Evolutionary conservation across 2,329 filamentous ascomycete species (phyloP), one percentile per base, ranked within the genome.

Genomic region (Lecanicillium sp.): DNA sequence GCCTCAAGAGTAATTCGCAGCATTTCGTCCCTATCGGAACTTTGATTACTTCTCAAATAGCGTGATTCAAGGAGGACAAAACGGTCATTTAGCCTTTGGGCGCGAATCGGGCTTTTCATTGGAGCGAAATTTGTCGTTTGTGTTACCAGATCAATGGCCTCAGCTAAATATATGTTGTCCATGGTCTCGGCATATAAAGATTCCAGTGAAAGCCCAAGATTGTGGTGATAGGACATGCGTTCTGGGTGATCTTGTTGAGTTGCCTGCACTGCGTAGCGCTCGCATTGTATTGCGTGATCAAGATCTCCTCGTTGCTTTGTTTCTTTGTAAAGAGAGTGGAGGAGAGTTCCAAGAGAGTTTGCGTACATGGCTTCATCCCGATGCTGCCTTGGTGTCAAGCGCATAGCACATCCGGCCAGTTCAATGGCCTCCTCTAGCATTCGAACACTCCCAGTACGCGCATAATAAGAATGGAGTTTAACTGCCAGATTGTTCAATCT

Each of bases 161-260:
- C 35, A 9, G 27, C 19, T 30, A 30, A 14, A 22, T 30, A 15
- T 20, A 7, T 17, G 17, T 37, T 19, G n/a, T 37, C 15, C 17
- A 13, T 4, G 7, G 35, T 30, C 17, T 14, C 15, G 13, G 17
- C 14, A 19, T 37, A 30, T 17, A 37, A 37, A 19, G 27, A 14
- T 37, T 15, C 18, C 17, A 37, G 35, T 17, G 17, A 20, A 17
- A 30, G 9, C 10, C 35, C 35, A 30, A 37, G 35, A 17, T 37
- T 37, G 27, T 33, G 33, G 3, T 39, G 33, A 27, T 29, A 41
- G 22, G 17, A 17, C 29, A 25, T 43, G 33, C 32, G 36, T 31
- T 28, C n/a, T 22, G 4, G 30, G 18, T 36, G 20, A 29, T 30
- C 35, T 18, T 37, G 10, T n/a, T 25, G 27, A 11, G 22, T 14